Percentiles rank a stretch among this genome's conserved stretches.
These are phyloP conservation scores for Chlorella sp. DNA, from an alignment of 139 green algal species.

Conservation along the genomic window DNA sequence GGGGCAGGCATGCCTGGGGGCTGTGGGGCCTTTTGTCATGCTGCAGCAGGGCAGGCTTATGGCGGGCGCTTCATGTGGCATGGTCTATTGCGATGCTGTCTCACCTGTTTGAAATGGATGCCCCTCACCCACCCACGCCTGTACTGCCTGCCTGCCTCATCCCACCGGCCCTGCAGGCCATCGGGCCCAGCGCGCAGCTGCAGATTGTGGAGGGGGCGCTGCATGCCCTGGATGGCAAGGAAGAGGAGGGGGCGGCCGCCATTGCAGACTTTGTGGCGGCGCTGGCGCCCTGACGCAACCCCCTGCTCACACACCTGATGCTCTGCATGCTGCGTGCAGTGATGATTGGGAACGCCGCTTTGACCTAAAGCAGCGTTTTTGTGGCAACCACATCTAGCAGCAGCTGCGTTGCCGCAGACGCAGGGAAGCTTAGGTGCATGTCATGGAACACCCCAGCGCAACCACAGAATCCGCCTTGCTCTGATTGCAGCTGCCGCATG, in stretches of 20 bases:
- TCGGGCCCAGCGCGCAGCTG: conserved; percentile 27
- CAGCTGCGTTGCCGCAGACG: too few relatives aligned
- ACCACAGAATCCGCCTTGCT: too few relatives aligned
- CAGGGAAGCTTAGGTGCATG: too few relatives aligned
- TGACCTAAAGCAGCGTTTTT: too few relatives aligned
- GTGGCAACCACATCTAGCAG: too few relatives aligned
- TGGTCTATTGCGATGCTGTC: not conserved
- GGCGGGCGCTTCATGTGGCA: not conserved
- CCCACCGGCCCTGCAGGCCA: conserved; percentile 9
- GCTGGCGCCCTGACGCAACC: not conserved
- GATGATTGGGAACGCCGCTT: too few relatives aligned
- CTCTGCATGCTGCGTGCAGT: too few relatives aligned
- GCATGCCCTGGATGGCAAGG: conserved; percentile 48
- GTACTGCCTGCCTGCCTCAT: not conserved
- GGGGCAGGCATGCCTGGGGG: not conserved
- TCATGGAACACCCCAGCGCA: too few relatives aligned
- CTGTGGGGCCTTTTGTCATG: not conserved
- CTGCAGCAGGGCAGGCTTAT: not conserved
- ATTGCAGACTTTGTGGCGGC: conserved; percentile 40
- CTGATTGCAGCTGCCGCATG: too few relatives aligned
- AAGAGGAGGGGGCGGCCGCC: conserved; percentile 31
- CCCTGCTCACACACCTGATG: not conserved
- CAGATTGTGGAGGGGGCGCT: conserved; percentile 38
- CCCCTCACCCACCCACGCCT: too few relatives aligned
- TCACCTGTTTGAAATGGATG: not conserved